These are phyloP conservation scores for Inonotus hispidus DNA, from an alignment of 1,284 basidiomycete species.

Conservation along the genomic window DNA sequence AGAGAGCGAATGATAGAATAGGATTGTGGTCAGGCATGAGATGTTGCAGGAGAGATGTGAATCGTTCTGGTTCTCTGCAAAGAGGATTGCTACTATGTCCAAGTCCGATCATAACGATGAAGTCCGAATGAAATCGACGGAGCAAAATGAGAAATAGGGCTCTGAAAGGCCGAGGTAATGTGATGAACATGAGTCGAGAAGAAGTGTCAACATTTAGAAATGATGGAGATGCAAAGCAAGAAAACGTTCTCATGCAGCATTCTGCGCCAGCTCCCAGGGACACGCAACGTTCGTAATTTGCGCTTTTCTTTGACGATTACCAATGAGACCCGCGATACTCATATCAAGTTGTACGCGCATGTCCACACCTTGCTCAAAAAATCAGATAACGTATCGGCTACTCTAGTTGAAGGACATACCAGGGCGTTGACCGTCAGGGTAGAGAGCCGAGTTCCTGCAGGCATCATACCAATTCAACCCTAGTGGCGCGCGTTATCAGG, in stretches of 20 bases:
- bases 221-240: not conserved
- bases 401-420: slow-evolving; percentile 37
- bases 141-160: not conserved
- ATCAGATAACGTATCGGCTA: not conserved
- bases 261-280: slow-evolving; percentile 66
- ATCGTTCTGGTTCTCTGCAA: not conserved
- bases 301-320: slow-evolving; percentile 46
- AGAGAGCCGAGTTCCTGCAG: slow-evolving; percentile 59
- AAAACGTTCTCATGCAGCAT: slow-evolving; percentile 34
- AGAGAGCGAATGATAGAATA: no score
- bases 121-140: not conserved
- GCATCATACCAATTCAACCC: slow-evolving; percentile 77
- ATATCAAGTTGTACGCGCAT: slow-evolving; percentile 66
- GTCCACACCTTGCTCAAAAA: slow-evolving; percentile 47
- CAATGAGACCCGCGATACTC: slow-evolving; percentile 65
- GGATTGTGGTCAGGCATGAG: no score
- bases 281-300: slow-evolving; percentile 62
- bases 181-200: not conserved
- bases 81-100: not conserved
- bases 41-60: no score
- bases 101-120: not conserved
- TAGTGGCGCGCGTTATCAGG: slow-evolving; percentile 25
- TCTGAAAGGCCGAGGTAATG: not conserved
- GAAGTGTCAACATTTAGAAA: not conserved
- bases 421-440: slow-evolving; percentile 48